Evolutionary conservation across 345 rosid species (phyloP), one percentile per base, ranked within the genome.

Genomic region (Salix arbutifolia): DNA sequence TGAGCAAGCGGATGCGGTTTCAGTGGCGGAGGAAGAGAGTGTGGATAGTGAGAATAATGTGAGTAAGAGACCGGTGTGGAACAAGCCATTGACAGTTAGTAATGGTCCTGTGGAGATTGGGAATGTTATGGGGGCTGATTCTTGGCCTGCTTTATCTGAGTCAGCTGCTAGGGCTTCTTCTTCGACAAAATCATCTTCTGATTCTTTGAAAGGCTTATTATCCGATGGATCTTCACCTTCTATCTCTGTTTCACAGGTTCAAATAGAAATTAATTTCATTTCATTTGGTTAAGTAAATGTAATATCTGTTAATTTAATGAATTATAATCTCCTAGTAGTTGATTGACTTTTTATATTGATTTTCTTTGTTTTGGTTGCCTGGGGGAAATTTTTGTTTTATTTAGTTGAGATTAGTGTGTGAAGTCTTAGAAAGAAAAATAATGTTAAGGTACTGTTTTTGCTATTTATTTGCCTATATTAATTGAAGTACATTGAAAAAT

Each of bases 61-160:
- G 0, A 93, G 90, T 73, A 93, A 86, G 91, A 89, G 72, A 80
- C 89, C 83, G 23, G 92, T 76, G 13, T 93, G 99, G 99, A 91
- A 82, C 52, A 87, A 75, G 85, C 99, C 94, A 6, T 87, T 90
- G 5, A 50, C 58, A 19, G 58, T 21, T 18, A 6, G n/a, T 18
- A 87, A 87, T 77, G 89, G 89, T 37, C 78, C 83, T 30, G 78
- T 82, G 50, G 91, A 86, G 72, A 78, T 76, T 16, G 94, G 78
- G 25, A 83, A 92, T 42, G 93, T 86, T 40, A 87, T 94, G 77
- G 98, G 82, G 72, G 87, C 87, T 23, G 85, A 76, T 33, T 78
- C 87, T 1, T 91, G 98, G 98, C 98, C 98, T 5, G 81, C 87
- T 25, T 79, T 93, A 69, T 84, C 88, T 1, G 91, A 88, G 81